These are phyloP conservation scores for Mucor irregularis DNA, from an alignment of 371 early-diverging fungal genomes.

Conservation along the genomic window DNA sequence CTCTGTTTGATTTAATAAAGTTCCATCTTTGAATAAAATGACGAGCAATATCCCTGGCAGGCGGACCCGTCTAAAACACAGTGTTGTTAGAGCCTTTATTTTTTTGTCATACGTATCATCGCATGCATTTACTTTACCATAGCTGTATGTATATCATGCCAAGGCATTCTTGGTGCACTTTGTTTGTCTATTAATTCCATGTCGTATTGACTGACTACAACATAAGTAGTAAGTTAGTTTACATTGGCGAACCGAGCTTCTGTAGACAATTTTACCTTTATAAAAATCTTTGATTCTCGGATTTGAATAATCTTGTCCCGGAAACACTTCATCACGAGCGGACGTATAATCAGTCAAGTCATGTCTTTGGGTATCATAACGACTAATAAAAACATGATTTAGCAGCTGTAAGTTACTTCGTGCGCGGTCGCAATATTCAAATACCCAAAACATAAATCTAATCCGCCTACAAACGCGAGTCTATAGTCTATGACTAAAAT, in stretches of 20 bases:
- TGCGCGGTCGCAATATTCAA: no score
- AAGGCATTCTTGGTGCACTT: conserved; percentile 81
- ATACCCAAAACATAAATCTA: conserved; percentile 90
- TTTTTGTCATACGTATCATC: not conserved
- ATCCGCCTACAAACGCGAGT: conserved; percentile 89
- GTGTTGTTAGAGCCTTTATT: not conserved
- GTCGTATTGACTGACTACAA: conserved; percentile 38
- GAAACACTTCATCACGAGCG: conserved; percentile 59
- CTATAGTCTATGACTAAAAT: conserved; percentile 81
- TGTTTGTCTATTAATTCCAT: conserved; percentile 36
- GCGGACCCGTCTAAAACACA: conserved; percentile 55
- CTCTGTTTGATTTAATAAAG: conserved; percentile 72
- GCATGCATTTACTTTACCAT: conserved; percentile 39
- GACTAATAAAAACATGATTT: conserved; percentile 43
- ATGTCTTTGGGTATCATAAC: conserved; percentile 84
- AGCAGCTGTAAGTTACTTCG: no score
- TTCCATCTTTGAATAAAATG: conserved; percentile 96
- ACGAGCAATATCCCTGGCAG: conserved; percentile 82
- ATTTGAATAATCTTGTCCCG: conserved; percentile 94
- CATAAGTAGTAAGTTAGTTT: not conserved
- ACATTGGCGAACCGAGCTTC: not conserved
- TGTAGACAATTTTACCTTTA: conserved; percentile 47
- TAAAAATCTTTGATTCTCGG: conserved; percentile 88
- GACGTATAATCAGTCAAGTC: conserved; percentile 66
- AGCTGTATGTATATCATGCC: conserved; percentile 88